phyloP scores from a whole-genome alignment of 2,329 filamentous ascomycete genomes.

The Monilinia polystroma region DNA sequence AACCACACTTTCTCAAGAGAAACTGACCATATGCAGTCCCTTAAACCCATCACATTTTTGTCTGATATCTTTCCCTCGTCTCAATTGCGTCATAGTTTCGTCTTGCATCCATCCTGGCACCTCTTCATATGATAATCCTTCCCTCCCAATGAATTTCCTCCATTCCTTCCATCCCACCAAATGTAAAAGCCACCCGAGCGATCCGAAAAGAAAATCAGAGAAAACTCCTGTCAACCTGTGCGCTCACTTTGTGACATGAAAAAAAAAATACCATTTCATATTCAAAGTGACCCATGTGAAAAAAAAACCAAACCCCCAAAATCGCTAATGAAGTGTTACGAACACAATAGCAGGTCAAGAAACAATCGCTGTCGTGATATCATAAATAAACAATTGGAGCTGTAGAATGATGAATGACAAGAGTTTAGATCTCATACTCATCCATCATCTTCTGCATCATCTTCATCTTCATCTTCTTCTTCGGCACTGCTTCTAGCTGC shows the following conservation, averaged over 20 bases:
- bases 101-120: constrained; percentile 8
- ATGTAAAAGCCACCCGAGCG: constrained; percentile 16
- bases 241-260: constrained; percentile 20
- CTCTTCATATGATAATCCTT: constrained; percentile 10
- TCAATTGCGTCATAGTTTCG: constrained; percentile 10
- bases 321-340: constrained; percentile 29
- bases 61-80: constrained; percentile 14
- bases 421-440: constrained; percentile 19
- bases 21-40: constrained; percentile 22
- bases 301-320: constrained; percentile 14
- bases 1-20: constrained; percentile 16
- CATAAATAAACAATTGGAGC: constrained; percentile 33
- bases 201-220: constrained; percentile 15
- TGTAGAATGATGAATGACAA: constrained; percentile 12
- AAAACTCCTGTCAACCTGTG: constrained; percentile 23
- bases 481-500: constrained; percentile 34
- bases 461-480: constrained; percentile 39
- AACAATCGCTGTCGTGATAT: constrained; percentile 37
- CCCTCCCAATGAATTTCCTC: constrained; percentile 7
- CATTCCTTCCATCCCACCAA: constrained; percentile 23
- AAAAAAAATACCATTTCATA: constrained; percentile 20
- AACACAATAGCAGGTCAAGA: constrained; percentile 28
- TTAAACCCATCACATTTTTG: background rate
- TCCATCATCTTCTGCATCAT: constrained; percentile 40
- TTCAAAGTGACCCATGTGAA: constrained; percentile 16